Evolutionary conservation across 2,329 filamentous ascomycete genomes (phyloP).

Genomic region (Phoma sp.): DNA sequence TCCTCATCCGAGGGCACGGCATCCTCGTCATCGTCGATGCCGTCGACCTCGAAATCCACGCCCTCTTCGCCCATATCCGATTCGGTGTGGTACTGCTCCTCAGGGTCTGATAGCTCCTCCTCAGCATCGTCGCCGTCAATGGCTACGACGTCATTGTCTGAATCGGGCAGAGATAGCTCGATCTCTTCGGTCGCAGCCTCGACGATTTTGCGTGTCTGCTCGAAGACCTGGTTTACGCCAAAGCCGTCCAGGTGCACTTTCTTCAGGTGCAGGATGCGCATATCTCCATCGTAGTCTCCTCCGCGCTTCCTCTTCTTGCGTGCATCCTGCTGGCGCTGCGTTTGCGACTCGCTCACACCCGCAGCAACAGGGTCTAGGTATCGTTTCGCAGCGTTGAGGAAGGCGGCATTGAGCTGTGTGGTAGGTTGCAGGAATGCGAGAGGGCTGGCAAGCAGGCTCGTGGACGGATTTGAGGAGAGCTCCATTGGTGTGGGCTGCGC

Average conservation of each 20-base stretch:
- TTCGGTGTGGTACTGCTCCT: constrained; percentile 35
- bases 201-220: constrained; percentile 87
- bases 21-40: constrained; percentile 38
- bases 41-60: constrained; percentile 43
- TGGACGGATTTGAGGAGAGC: constrained; percentile 56
- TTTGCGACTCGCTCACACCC: constrained; percentile 75
- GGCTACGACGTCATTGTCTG: constrained; percentile 28
- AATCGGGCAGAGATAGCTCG: constrained; percentile 53
- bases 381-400: constrained; percentile 77
- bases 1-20: constrained; percentile 39
- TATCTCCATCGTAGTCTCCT: constrained; percentile 54
- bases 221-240: constrained; percentile 87
- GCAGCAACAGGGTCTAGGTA: constrained; percentile 79
- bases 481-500: constrained; percentile 45
- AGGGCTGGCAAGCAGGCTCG: constrained; percentile 66
- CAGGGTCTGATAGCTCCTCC: constrained; percentile 44
- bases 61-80: constrained; percentile 42
- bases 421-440: constrained; percentile 80
- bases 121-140: constrained; percentile 29
- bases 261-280: constrained; percentile 71
- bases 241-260: constrained; percentile 89
- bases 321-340: constrained; percentile 68
- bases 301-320: constrained; percentile 79
- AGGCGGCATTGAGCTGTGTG: constrained; percentile 68
- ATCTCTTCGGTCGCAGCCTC: constrained; percentile 65